Evolutionary conservation across 139 green algal genomes (phyloP), one percentile per base, ranked within the genome.

Genomic region (Tetradesmus obliquus): DNA sequence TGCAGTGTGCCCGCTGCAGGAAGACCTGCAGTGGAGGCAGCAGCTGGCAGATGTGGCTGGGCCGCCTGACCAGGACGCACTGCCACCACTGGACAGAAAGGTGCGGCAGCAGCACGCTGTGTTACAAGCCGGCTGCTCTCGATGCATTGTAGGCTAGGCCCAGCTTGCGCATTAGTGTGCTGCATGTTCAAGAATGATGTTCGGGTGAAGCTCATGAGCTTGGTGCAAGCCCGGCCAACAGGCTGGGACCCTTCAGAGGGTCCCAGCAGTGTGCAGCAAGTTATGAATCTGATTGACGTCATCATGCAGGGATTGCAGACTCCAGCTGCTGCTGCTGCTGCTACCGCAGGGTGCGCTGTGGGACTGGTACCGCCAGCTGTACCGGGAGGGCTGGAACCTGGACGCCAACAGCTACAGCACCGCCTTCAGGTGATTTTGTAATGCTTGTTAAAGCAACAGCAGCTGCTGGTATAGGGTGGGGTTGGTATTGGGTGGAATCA

Each of bases 371-470:
- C 93, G 94, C 1, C 55, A 90, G n/a, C 91, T 98, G 45, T 54
- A 89, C 12, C 66, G 24, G 0, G 82, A 94, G 0, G 96, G 94
- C 24, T 96, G 95, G 93, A 79, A 90, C 1, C 54, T 97, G 15
- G 97, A 98, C 82, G 94, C 94, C 3, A 88, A 92, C 58, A 94
- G 93, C 83, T 98, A 98, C 92, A 96, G 94, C 54, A 97, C 96
- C 1, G 92, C 88, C 87, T 97, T 98, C 93, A 93, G 96, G 94
- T 95, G 22, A 45, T 45, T 45, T 45, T 0, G 81, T 53, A 19
- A 10, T 66, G 57, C 57, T 66, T 7, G 0, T 1, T 9, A 66
- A 7, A 13, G 57, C 8, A 9, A 66, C 8, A 66, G 57, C 57
- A 7, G 57, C 8, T 9, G 57, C 8, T 3, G 51, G 79, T 69